Base-by-base conservation (phyloP, 2,329 filamentous ascomycete species). In the Neocucurbitaria cava region DNA sequence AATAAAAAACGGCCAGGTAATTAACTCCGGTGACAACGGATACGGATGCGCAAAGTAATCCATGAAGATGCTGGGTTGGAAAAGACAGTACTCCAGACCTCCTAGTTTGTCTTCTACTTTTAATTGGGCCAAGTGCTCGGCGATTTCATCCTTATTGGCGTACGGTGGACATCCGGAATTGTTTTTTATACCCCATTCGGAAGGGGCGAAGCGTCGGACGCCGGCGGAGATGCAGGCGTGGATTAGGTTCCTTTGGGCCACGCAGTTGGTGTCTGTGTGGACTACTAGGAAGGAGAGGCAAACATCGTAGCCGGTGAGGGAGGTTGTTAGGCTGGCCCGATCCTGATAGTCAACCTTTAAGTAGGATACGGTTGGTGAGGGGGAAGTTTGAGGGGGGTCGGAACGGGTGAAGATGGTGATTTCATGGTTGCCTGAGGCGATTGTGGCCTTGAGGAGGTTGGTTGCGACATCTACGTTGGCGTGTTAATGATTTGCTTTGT, bases 31-130 rank as follows among this genome's bases (percentile, higher is more conserved):
- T 6, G 78, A 66, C 0, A 83, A 78, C 38, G 78, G 74, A 51
- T 81, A 65, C 0, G 85, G 84, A 46, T 73, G 79, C 1, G 81
- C 82, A 30, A 85, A 74, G 70, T 86, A 86, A 65, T 87, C 77
- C 21, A 82, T 62, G 62, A 85, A 85, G 1, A 85, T 60, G 0
- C 82, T 83, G 0, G 81, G 81, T 33, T 85, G 82, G 60, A 87
- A 86, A 0, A 85, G 71, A 0, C 74, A 80, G 66, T 87, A 87
- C 54, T 87, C 82, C 17, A 87, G 71, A 0, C 78, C 79, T 47
- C 79, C 78, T 5, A 87, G 72, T 15, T 79, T 80, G 46, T 79
- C 77, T 21, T 74, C 71, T 11, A 80, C 70, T 35, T 77, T 75
- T 3, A 87, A 56, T 15, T 82, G 68, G 20, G 73, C 58, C 0